Evolutionary conservation across 495 filamentous ascomycete genomes (phyloP).

Genomic region (Aspergillus olivimuriae): DNA sequence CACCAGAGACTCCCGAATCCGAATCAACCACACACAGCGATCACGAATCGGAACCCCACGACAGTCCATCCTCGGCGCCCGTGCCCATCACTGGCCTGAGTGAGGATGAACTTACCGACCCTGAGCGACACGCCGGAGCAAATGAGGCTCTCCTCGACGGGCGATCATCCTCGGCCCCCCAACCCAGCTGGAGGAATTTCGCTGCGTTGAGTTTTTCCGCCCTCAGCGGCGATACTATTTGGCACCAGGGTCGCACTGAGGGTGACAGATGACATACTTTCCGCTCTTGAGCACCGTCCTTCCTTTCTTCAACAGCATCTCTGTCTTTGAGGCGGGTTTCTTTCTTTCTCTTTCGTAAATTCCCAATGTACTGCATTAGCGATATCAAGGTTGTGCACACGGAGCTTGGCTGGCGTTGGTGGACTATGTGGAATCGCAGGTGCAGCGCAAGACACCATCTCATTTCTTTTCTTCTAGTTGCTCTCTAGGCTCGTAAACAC

Average conservation of each 20-base stretch:
- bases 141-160: conserved; percentile 36
- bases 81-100: conserved; percentile 32
- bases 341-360: conserved; percentile 17
- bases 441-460: conserved; percentile 4
- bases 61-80: conserved; percentile 42
- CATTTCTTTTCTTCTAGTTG: no score
- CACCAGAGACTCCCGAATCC: conserved; percentile 44
- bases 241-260: conserved; percentile 42
- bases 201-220: conserved; percentile 42
- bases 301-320: conserved; percentile 4
- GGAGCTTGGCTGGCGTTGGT: conserved; percentile 30
- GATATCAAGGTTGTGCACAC: conserved; percentile 24
- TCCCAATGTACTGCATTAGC: conserved; percentile 33
- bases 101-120: conserved; percentile 27
- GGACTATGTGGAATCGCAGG: conserved; percentile 6
- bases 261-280: conserved; percentile 30
- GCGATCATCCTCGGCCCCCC: conserved; percentile 31
- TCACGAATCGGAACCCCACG: conserved; percentile 11
- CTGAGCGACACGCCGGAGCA: conserved; percentile 32
- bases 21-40: conserved; percentile 33
- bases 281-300: conserved; percentile 10
- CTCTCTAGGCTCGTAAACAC: no score
- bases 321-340: conserved; percentile 9
- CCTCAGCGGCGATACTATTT: conserved; percentile 45
- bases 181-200: conserved; percentile 36